Conservation (phyloP, 306 rosid species). For the Cucurbita moschata region DNA sequence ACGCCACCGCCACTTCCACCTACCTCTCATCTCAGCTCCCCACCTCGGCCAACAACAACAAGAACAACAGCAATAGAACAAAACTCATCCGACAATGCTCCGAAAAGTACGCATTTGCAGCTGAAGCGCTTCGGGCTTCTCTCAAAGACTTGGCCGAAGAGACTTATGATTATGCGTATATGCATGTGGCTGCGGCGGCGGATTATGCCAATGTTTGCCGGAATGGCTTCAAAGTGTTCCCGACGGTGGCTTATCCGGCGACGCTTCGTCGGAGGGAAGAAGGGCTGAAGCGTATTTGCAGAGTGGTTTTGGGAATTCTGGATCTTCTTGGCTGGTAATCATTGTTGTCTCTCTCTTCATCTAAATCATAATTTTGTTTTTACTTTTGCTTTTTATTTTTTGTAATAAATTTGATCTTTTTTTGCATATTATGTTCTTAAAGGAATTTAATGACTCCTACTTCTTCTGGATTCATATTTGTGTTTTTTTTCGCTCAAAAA, state of each 20-base stretch:
- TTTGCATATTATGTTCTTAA: not conserved
- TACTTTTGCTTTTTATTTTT: not conserved
- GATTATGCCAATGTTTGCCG: slow-evolving; percentile 80
- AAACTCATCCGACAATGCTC: slow-evolving; percentile 58
- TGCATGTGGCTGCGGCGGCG: slow-evolving; percentile 57
- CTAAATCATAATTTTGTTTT: not conserved
- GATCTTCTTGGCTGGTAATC: slow-evolving; percentile 37
- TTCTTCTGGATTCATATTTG: not conserved
- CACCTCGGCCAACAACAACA: slow-evolving; percentile 12
- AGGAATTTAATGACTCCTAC: not conserved
- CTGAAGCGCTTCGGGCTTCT: slow-evolving; percentile 50
- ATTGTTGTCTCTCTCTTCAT: not conserved
- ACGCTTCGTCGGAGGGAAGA: slow-evolving; percentile 60
- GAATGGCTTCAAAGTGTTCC: slow-evolving; percentile 41
- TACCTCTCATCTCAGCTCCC: slow-evolving; percentile 50
- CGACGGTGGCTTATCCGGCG: slow-evolving; percentile 36
- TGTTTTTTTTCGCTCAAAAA: no score
- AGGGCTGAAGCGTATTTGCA: slow-evolving; percentile 62
- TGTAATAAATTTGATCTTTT: not conserved
- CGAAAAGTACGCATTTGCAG: slow-evolving; percentile 48
- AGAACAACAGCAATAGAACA: slow-evolving; percentile 6
- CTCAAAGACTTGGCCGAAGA: slow-evolving; percentile 38
- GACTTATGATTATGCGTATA: slow-evolving; percentile 59
- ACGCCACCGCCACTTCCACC: slow-evolving; percentile 61
- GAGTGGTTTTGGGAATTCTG: slow-evolving; percentile 63